phyloP scores from a whole-genome alignment of 2,329 filamentous ascomycete genomes.

The Penicillium expansum region DNA sequence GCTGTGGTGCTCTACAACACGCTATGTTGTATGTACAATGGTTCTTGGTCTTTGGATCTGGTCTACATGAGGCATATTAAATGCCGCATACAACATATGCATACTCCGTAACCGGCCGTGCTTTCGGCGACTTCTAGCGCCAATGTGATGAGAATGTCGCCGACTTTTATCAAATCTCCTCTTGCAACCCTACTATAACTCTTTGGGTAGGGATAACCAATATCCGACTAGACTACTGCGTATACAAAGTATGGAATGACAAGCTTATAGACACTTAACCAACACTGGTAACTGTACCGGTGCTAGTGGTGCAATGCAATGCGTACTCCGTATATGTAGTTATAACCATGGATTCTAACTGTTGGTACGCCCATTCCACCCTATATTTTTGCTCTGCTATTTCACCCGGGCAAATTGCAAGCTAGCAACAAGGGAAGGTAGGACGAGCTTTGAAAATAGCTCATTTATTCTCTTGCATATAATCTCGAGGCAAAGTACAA shows the following conservation, averaged over 20 bases:
- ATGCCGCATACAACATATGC: not conserved
- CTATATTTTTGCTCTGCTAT: not conserved
- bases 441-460: not conserved
- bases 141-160: not conserved
- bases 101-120: too few species aligned
- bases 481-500: not conserved
- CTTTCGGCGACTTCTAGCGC: not conserved
- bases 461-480: not conserved
- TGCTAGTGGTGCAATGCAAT: not conserved
- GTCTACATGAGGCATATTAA: not conserved
- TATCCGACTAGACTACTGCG: not conserved
- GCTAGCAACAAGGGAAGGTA: not conserved
- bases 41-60: not conserved
- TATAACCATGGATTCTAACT: not conserved
- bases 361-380: not conserved
- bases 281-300: not conserved
- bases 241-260: not conserved
- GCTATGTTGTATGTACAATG: not conserved
- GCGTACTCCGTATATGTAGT: not conserved
- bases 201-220: not conserved
- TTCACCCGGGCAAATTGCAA: slow-evolving; percentile 3
- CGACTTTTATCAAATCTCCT: not conserved
- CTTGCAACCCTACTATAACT: not conserved
- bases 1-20: not conserved
- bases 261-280: not conserved